Conservation (phyloP, 768 basidiomycete species). For the Polyporus arcularius region DNA sequence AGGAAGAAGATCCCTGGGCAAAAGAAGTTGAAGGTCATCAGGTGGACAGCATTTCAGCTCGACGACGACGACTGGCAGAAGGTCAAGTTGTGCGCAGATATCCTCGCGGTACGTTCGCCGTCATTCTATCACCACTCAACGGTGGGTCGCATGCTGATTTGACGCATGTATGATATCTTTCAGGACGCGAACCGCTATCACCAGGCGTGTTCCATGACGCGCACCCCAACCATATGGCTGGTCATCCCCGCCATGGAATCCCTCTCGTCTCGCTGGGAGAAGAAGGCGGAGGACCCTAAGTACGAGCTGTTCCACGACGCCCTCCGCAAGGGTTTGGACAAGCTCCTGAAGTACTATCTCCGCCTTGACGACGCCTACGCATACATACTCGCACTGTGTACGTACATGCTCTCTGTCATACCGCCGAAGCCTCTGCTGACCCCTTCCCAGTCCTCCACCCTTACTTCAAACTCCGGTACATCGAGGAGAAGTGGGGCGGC, state of each 20-base stretch:
- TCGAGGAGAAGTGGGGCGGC: not conserved
- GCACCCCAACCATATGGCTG: constrained; percentile 27
- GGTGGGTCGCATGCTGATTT: too few relatives aligned
- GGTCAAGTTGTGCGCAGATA: constrained; percentile 12
- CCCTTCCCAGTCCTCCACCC: constrained; percentile 25
- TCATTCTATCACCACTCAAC: too few relatives aligned
- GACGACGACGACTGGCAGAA: constrained; percentile 25
- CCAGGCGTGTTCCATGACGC: constrained; percentile 30
- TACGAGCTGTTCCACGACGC: constrained; percentile 24
- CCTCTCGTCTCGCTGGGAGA: constrained; percentile 31
- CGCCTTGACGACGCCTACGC: constrained; percentile 18
- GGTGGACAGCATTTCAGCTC: constrained; percentile 29
- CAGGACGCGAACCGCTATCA: constrained; percentile 28
- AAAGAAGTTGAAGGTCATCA: constrained; percentile 26
- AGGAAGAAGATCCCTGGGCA: not conserved
- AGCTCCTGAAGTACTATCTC: constrained; percentile 28
- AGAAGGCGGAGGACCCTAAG: constrained; percentile 9
- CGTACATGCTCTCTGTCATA: too few relatives aligned
- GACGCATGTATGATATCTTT: not conserved
- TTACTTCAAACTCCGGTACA: constrained; percentile 24
- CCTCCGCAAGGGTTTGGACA: constrained; percentile 25
- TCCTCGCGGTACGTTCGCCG: constrained; percentile 20
- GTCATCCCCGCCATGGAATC: constrained; percentile 32
- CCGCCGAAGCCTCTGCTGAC: not conserved
- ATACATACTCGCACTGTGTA: constrained; percentile 30